Evolutionary conservation across 371 early-diverging fungal species (phyloP), one percentile per base, ranked within the genome.

Genomic region (Mucor indicus): DNA sequence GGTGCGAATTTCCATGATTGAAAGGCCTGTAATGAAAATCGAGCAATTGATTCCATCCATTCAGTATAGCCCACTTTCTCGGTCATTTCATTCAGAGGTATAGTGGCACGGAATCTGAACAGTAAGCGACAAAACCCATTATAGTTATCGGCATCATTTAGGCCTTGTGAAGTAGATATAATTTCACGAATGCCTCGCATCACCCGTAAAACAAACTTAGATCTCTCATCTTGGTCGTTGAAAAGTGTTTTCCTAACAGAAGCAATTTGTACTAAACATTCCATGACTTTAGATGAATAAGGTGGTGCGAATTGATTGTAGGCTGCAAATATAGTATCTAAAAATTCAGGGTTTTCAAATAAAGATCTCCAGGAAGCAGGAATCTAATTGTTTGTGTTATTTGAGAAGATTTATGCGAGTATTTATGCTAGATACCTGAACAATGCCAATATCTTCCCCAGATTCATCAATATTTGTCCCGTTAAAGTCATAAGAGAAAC

Each of bases 121-220:
- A 95, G 67, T 55, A 92, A 69, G 22, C 93, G 80, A 50, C 91
- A 89, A 55, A 94, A 83, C 63, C 91, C 91, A 54, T 93, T 91
- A 69, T 83, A 90, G 58, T 88, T 93, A 40, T 85, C 80, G 1
- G 76, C 63, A 32, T 92, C 84, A 37, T 83, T 77, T 53, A 92
- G 64, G 0, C 88, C 87, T 27, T 75, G 67, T 0, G 80, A 74
- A 4, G 75, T 70, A 0, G 70, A 50, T 21, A 94, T 69, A 4
- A 91, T 86, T 41, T 84, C 80, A 2, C 75, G 62, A 1, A 84
- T 84, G n/a, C 87, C 92, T 21, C 78, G 69, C 75, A 91, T 80
- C 39, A 91, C 77, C 31, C 69, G 73, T 22, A 79, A 55, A 12
- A 93, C 77, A 57, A 90, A 91, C 31, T 66, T 66, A 8, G 73